Percentiles rank a stretch among this genome's conserved stretches.
phyloP scores from a whole-genome alignment of 495 filamentous ascomycete species.

The Aspergillus nanangensis region DNA sequence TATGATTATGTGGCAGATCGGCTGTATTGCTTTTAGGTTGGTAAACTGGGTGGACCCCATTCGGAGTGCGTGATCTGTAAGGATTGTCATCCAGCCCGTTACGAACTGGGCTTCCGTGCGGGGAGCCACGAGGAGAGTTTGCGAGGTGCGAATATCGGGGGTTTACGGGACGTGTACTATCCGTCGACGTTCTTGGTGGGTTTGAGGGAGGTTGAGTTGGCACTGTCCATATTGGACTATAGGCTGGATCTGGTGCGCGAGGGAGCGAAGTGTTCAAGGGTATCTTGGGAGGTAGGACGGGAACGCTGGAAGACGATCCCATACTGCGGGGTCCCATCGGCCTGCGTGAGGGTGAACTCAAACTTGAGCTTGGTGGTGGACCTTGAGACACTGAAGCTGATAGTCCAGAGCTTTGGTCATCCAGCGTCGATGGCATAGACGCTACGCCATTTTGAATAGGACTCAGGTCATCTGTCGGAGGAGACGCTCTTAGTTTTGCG shows the following conservation, averaged over 20 bases:
- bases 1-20: conserved; percentile 55
- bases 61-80: conserved; percentile 42
- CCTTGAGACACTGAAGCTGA: conserved; percentile 16
- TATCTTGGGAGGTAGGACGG: conserved; percentile 50
- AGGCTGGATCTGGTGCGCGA: conserved; percentile 76
- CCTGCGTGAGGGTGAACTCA: conserved; percentile 24
- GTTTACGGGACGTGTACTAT: conserved; percentile 32
- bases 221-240: conserved; percentile 60
- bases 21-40: conserved; percentile 36
- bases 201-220: conserved; percentile 41
- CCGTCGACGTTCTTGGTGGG: conserved; percentile 45
- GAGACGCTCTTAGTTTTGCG: conserved; percentile 34
- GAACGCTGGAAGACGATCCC: conserved; percentile 38
- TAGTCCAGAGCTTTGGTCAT: conserved; percentile 25
- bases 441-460: conserved; percentile 21
- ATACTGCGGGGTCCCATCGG: conserved; percentile 56
- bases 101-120: conserved; percentile 33
- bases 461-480: conserved; percentile 5
- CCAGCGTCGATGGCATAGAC: conserved; percentile 25
- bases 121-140: conserved; percentile 32
- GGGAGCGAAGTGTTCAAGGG: conserved; percentile 62
- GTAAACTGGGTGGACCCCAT: conserved; percentile 27
- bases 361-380: conserved; percentile 13
- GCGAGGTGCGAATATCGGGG: conserved; percentile 36
- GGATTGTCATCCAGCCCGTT: conserved; percentile 34